A percentile compares a stretch with the other conserved stretches of the same genome.
Conservation (phyloP, 257 asterid genomes). For the Solanum dulcamara region DNA sequence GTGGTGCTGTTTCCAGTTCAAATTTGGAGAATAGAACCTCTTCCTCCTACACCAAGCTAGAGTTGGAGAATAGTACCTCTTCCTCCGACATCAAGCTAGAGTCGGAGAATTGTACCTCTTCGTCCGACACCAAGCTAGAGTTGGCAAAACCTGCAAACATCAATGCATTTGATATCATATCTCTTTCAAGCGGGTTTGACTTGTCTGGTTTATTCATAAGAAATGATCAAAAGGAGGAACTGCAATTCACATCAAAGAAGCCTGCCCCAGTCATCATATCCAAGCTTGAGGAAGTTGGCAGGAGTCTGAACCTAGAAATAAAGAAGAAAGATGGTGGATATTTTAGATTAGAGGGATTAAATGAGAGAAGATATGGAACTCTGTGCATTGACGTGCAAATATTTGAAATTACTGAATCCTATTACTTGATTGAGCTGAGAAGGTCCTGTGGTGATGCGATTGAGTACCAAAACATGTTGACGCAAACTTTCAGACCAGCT, state of each 20-base stretch:
- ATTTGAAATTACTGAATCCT: slow-evolving; percentile 37
- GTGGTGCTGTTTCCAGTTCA: neutral
- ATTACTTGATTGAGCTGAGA: slow-evolving; percentile 57
- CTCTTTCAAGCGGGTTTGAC: slow-evolving; percentile 67
- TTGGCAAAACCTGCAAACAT: slow-evolving; percentile 20
- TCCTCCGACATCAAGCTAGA: slow-evolving; percentile 8
- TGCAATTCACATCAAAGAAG: slow-evolving; percentile 42
- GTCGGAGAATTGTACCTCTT: neutral
- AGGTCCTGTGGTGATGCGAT: slow-evolving; percentile 42
- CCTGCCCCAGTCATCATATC: slow-evolving; percentile 29
- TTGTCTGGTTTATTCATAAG: slow-evolving; percentile 63
- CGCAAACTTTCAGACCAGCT: slow-evolving; percentile 17
- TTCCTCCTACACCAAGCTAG: slow-evolving; percentile 4
- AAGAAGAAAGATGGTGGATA: slow-evolving; percentile 37
- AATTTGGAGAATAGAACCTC: neutral
- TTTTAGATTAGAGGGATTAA: slow-evolving; percentile 27
- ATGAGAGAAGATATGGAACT: slow-evolving; percentile 14
- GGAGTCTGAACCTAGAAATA: slow-evolving; percentile 23
- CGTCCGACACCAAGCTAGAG: slow-evolving; percentile 10
- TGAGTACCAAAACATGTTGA: slow-evolving; percentile 42
- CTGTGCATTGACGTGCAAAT: slow-evolving; percentile 33
- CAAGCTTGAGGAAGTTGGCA: slow-evolving; percentile 47
- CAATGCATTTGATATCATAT: slow-evolving; percentile 71
- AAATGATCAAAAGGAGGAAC: slow-evolving; percentile 50
- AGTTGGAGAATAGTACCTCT: neutral